These are phyloP conservation scores for Eucalyptus erythrocorys DNA, from an alignment of 345 rosid species.

Conservation along the genomic window DNA sequence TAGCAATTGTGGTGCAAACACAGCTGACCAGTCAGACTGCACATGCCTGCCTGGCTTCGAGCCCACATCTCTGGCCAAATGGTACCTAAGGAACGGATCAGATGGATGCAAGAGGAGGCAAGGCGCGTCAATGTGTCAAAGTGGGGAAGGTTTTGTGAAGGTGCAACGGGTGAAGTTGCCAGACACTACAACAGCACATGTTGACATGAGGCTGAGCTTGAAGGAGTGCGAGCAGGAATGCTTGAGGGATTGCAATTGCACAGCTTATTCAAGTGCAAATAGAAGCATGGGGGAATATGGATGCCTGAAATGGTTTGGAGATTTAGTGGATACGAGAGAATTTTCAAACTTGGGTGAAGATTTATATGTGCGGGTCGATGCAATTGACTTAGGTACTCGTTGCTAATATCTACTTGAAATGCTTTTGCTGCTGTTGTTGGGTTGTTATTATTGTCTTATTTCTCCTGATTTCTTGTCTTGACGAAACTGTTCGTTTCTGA, in stretches of 20 bases:
- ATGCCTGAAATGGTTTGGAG: conserved; percentile 18
- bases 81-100: conserved; percentile 29
- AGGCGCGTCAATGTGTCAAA: neutral
- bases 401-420: neutral
- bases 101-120: conserved; percentile 37
- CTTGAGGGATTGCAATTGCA: conserved; percentile 15
- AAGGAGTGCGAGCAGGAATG: conserved; percentile 7
- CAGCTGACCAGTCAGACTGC: conserved; percentile 18
- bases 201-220: neutral
- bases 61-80: conserved; percentile 22
- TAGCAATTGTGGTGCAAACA: conserved; percentile 19
- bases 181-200: neutral
- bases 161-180: neutral
- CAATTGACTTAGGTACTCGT: neutral
- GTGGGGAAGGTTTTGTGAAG: conserved; percentile 42
- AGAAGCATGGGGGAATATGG: conserved; percentile 1
- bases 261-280: conserved; percentile 4
- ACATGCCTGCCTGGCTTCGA: conserved; percentile 47
- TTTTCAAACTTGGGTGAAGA: neutral
- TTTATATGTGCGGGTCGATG: neutral
- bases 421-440: neutral
- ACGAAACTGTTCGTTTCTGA: neutral
- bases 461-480: neutral
- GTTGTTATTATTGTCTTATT: neutral
- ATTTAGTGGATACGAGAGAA: neutral